Base-by-base conservation (phyloP, 129 eudicot genomes). In the Flaveria brownii region DNA sequence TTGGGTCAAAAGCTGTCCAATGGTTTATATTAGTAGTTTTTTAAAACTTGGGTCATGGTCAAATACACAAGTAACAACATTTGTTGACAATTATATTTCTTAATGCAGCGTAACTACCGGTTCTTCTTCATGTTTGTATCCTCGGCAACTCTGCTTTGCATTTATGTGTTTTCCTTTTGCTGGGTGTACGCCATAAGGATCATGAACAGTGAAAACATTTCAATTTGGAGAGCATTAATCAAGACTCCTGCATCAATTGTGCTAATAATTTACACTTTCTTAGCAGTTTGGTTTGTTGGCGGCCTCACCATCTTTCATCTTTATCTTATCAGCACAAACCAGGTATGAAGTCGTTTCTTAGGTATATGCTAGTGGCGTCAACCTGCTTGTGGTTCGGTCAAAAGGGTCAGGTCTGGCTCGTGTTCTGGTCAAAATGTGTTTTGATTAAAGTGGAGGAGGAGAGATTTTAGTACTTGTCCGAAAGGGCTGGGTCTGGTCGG, bases 61-160 rank as follows among this genome's bases (percentile, higher is more conserved):
- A 10, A 70, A 17, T 68, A 56, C 20, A 1, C 15, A 14, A 60
- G n/a, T 56, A 64, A 65, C 72, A 13, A 28, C 23, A 25, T 66
- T 67, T 67, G 51, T 16, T 67, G 28, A 55, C 33, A 26, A 43
- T 30, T 56, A 36, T 71, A 22, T 73, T 73, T 82, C 9, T 81
- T 46, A 41, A 45, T 87, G 90, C 96, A 92, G 98, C 84, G 98
- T 17, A 92, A 92, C 83, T 92, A 92, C 83, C 78, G 98, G 25
- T 90, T 82, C 87, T 90, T 87, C 84, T 90, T 90, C 85, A 77
- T 92, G 89, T 92, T 92, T 41, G 89, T 92, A 17, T 87, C 83
- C 60, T 84, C 96, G 14, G 67, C 96, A 23, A 88, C 92, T 16
- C 68, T 90, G 23, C 83, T 92, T 46, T 87, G 93, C 84, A 56